Conservation (phyloP, 805 yeast species). For the Wickerhamiella azymoides region DNA sequence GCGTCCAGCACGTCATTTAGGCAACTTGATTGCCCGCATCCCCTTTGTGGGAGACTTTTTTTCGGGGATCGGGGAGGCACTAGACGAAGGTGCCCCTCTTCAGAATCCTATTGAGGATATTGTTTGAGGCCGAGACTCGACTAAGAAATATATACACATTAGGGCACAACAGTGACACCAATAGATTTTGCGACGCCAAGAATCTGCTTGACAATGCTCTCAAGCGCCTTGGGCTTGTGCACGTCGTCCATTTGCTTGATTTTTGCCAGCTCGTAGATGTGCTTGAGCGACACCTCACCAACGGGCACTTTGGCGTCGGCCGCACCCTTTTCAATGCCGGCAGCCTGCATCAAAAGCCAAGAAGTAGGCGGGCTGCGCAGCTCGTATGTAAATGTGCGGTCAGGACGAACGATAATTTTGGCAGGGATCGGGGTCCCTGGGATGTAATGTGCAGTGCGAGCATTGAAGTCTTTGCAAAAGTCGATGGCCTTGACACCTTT, state of each 20-base stretch:
- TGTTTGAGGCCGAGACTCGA: not conserved
- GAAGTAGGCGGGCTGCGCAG: conserved; percentile 87
- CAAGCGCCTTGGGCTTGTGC: conserved; percentile 55
- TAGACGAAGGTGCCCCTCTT: too few relatives aligned
- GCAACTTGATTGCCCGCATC: not conserved
- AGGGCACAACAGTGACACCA: conserved; percentile 73
- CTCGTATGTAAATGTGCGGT: conserved; percentile 74
- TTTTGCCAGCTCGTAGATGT: conserved; percentile 87
- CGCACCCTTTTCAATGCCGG: conserved; percentile 66
- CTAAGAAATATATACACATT: not conserved
- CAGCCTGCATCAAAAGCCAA: conserved; percentile 70
- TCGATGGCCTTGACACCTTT: conserved; percentile 98
- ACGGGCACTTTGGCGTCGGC: conserved; percentile 37
- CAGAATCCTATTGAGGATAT: too few relatives aligned
- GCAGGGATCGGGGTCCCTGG: conserved; percentile 90
- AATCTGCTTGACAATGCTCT: conserved; percentile 67
- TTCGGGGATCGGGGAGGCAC: not conserved
- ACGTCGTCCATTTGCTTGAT: conserved; percentile 75
- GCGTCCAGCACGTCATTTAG: not conserved
- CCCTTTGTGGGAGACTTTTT: not conserved
- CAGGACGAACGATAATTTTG: conserved; percentile 75
- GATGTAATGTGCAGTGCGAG: conserved; percentile 75
- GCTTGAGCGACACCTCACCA: conserved; percentile 68
- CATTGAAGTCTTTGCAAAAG: conserved; percentile 95
- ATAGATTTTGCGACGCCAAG: conserved; percentile 79